These are phyloP conservation scores for Lichtheimia ramosa DNA, from an alignment of 371 early-diverging fungal species.

Conservation along the genomic window DNA sequence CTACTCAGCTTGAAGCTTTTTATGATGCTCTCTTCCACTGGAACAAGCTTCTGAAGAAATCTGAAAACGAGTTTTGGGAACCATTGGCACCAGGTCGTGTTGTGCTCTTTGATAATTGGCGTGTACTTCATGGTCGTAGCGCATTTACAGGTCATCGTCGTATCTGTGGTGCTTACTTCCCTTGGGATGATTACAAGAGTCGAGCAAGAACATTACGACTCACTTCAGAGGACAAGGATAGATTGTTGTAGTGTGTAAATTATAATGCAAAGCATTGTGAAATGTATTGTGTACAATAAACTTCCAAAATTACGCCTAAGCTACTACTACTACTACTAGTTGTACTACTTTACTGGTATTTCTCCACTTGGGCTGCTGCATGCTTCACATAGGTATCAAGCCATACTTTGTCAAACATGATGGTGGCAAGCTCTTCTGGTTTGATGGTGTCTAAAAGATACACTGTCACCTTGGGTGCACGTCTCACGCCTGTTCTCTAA, in stretches of 20 bases:
- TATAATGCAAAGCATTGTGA: not conserved
- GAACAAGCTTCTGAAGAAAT: constrained; percentile 61
- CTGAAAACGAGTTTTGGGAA: constrained; percentile 68
- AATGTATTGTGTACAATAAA: no score
- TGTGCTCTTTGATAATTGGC: constrained; percentile 85
- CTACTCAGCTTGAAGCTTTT: constrained; percentile 60
- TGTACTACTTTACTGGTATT: no score
- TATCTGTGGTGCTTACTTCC: constrained; percentile 80
- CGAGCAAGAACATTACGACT: constrained; percentile 42
- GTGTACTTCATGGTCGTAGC: constrained; percentile 83
- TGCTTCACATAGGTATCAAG: no score
- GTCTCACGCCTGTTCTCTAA: no score
- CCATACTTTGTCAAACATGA: no score
- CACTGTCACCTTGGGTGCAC: no score
- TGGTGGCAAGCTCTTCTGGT: no score
- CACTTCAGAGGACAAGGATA: constrained; percentile 39
- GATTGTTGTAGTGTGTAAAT: constrained; percentile 25
- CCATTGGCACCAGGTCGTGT: constrained; percentile 73
- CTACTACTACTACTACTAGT: no score
- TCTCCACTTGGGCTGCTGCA: no score
- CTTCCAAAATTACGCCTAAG: no score
- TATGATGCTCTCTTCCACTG: constrained; percentile 77
- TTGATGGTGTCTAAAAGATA: no score
- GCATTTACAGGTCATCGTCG: constrained; percentile 77
- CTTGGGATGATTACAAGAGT: constrained; percentile 81